phyloP scores from a whole-genome alignment of 768 basidiomycete species.

The Candolleomyces aberdarensis region DNA sequence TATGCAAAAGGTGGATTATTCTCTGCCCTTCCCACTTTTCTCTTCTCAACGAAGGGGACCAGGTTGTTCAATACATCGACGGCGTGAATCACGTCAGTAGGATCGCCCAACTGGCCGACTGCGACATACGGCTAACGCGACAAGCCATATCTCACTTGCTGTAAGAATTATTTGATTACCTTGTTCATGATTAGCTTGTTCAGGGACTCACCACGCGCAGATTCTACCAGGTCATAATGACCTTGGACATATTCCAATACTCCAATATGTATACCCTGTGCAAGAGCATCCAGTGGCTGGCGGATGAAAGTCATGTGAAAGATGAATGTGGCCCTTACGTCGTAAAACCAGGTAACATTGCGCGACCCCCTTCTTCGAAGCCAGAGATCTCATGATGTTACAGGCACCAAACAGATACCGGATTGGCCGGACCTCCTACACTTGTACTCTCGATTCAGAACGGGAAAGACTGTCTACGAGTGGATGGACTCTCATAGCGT shows the following conservation, averaged over 20 bases:
- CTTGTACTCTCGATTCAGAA: constrained; percentile 82
- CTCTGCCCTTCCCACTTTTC: neutral
- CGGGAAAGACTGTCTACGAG: constrained; percentile 77
- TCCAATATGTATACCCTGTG: constrained; percentile 96
- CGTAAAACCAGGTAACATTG: constrained; percentile 60
- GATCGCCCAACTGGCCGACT: constrained; percentile 90
- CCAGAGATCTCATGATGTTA: constrained; percentile 2
- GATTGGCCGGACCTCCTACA: constrained; percentile 87
- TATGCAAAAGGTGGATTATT: constrained; percentile 64
- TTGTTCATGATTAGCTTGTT: constrained; percentile 7
- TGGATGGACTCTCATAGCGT: constrained; percentile 85
- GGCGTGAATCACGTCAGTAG: constrained; percentile 89
- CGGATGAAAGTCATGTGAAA: constrained; percentile 78
- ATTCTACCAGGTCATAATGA: constrained; percentile 96
- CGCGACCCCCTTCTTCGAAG: neutral
- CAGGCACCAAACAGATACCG: constrained; percentile 55
- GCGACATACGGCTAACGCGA: constrained; percentile 77
- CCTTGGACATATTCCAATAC: constrained; percentile 95
- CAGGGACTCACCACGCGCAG: constrained; percentile 35
- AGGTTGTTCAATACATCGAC: constrained; percentile 82
- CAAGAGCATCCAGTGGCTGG: constrained; percentile 84
- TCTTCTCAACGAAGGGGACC: neutral
- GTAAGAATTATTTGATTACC: constrained; percentile 41
- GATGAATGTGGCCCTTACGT: constrained; percentile 94
- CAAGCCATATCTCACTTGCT: constrained; percentile 89